These are phyloP conservation scores for Pestalotiopsis fici DNA, from an alignment of 2,329 filamentous ascomycete species.

Conservation along the genomic window DNA sequence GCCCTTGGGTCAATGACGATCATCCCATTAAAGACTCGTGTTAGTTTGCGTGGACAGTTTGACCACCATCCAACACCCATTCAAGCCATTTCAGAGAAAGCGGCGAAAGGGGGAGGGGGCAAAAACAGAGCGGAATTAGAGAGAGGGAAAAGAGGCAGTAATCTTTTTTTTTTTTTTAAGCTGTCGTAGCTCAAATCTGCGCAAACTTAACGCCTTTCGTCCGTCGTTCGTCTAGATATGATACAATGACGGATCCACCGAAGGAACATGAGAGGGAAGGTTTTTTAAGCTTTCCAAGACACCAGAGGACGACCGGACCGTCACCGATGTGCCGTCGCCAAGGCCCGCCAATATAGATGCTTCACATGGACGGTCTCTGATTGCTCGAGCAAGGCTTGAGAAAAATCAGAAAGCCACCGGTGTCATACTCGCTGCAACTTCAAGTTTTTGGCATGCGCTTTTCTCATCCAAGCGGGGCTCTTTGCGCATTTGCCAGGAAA, in stretches of 20 bases:
- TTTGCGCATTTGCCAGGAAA: background rate
- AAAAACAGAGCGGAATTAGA: background rate
- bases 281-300: background rate
- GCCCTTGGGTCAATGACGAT: background rate
- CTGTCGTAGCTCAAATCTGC: background rate
- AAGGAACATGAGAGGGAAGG: background rate
- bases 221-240: background rate
- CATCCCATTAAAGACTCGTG: background rate
- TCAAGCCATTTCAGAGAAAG: no score
- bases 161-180: no score
- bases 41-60: background rate
- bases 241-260: background rate
- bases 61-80: background rate
- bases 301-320: background rate
- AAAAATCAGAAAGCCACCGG: background rate
- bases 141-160: no score
- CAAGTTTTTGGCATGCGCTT: background rate
- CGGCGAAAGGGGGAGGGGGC: background rate
- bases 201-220: background rate
- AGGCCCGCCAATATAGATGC: background rate
- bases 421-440: background rate
- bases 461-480: background rate
- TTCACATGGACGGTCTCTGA: background rate
- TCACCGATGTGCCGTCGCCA: slow-evolving; percentile 3
- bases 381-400: background rate